Evolutionary conservation across 1,139 yeast species (phyloP).

Genomic region (Pichia sp.): DNA sequence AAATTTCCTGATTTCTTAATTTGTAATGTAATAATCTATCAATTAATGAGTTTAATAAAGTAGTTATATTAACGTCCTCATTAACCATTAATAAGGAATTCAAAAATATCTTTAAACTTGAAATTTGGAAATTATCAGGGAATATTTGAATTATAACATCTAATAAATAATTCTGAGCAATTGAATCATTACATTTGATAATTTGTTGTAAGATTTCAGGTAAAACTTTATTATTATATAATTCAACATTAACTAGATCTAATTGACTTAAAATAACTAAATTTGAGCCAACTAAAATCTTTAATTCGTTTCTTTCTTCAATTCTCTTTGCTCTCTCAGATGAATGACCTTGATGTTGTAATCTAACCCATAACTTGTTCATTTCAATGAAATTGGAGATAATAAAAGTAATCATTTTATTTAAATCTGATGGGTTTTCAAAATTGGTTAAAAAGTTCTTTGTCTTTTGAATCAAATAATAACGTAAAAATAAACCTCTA

Average conservation of each 20-base stretch:
- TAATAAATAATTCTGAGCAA: slow-evolving; percentile 85
- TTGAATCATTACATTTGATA: slow-evolving; percentile 82
- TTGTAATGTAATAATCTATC: slow-evolving; percentile 61
- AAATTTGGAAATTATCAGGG: slow-evolving; percentile 86
- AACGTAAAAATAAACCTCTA: slow-evolving; percentile 80
- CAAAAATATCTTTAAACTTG: slow-evolving; percentile 63
- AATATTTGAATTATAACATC: slow-evolving; percentile 92
- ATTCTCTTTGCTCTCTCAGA: slow-evolving; percentile 71
- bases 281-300: slow-evolving; percentile 88
- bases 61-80: slow-evolving; percentile 52
- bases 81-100: slow-evolving; percentile 61
- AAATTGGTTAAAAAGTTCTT: slow-evolving; percentile 45
- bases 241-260: slow-evolving; percentile 61
- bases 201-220: slow-evolving; percentile 86
- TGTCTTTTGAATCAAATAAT: slow-evolving; percentile 80
- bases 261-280: slow-evolving; percentile 83
- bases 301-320: slow-evolving; percentile 80
- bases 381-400: slow-evolving; percentile 87
- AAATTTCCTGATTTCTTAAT: slow-evolving; percentile 22
- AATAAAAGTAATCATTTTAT: slow-evolving; percentile 51
- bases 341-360: slow-evolving; percentile 93
- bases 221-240: slow-evolving; percentile 60
- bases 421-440: slow-evolving; percentile 13
- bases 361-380: slow-evolving; percentile 96
- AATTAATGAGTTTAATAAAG: slow-evolving; percentile 62